phyloP scores from a whole-genome alignment of 2,329 filamentous ascomycete species.

The Albifimbria verrucaria region DNA sequence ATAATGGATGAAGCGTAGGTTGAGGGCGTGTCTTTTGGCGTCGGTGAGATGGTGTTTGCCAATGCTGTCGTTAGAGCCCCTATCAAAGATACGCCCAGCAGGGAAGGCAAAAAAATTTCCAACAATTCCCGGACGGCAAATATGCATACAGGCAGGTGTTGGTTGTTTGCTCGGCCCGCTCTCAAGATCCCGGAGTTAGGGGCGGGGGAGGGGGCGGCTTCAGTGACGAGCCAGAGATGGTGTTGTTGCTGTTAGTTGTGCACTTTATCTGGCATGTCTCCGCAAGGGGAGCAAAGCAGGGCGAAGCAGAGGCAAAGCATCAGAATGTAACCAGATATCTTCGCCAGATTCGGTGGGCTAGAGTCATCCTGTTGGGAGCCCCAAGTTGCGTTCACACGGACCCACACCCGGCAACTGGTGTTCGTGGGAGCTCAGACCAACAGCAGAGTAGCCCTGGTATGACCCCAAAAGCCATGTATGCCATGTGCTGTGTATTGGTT shows the following conservation, averaged over 20 bases:
- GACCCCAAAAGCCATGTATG: neutral
- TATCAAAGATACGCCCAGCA: neutral
- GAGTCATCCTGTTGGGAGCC: neutral
- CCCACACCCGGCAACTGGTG: neutral
- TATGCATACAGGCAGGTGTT: neutral
- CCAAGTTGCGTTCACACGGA: too few relatives aligned
- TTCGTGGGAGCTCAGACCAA: neutral
- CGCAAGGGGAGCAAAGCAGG: neutral
- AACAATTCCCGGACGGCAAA: neutral
- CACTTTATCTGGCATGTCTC: neutral
- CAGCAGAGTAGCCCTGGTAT: neutral
- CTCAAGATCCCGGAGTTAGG: neutral
- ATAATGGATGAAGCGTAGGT: too few relatives aligned
- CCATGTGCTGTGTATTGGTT: neutral
- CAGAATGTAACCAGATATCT: neutral
- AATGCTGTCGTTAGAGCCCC: neutral
- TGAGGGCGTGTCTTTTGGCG: too few relatives aligned
- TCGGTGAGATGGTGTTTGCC: neutral
- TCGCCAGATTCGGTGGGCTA: neutral
- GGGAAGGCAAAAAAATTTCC: neutral
- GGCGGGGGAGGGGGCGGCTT: neutral
- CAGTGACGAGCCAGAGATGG: too few relatives aligned
- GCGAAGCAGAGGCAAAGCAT: neutral
- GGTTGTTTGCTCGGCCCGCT: neutral
- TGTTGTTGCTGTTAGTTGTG: too few relatives aligned